Evolutionary conservation across 768 basidiomycete species (phyloP).

Genomic region (Rhodotorula diobovata): DNA sequence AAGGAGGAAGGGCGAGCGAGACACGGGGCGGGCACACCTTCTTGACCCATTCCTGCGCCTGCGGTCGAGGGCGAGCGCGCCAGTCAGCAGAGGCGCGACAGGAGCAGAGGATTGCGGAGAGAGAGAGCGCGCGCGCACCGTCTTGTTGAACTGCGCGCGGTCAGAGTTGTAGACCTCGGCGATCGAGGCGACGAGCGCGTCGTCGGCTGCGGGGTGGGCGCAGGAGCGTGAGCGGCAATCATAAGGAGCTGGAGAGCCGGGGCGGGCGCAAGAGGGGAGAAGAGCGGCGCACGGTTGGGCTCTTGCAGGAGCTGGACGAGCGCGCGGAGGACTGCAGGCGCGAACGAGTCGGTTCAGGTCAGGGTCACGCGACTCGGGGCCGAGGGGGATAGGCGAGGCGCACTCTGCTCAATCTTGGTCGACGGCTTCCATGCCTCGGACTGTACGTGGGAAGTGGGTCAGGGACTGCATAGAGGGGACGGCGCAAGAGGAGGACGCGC

Average conservation of each 20-base stretch:
- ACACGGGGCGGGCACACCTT: slow-evolving; percentile 17
- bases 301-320: slow-evolving; percentile 39
- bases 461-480: background rate
- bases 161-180: slow-evolving; percentile 39
- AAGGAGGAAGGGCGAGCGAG: too few species aligned
- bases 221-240: background rate
- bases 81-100: background rate
- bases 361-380: too few species aligned
- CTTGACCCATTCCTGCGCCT: slow-evolving; percentile 40
- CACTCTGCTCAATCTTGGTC: slow-evolving; percentile 39
- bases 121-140: background rate
- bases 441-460: background rate
- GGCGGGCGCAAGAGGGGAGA: background rate
- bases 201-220: slow-evolving; percentile 23
- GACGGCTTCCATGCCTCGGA: slow-evolving; percentile 42
- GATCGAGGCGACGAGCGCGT: slow-evolving; percentile 40
- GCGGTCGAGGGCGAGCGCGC: background rate
- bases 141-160: slow-evolving; percentile 32
- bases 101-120: background rate
- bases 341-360: too few species aligned
- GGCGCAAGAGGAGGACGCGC: background rate
- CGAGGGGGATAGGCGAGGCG: background rate
- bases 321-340: slow-evolving; percentile 31
- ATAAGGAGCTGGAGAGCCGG: too few species aligned
- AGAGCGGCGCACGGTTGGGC: slow-evolving; percentile 31